phyloP scores from a whole-genome alignment of 352 stramenopile species.

The Pythium biforme region DNA sequence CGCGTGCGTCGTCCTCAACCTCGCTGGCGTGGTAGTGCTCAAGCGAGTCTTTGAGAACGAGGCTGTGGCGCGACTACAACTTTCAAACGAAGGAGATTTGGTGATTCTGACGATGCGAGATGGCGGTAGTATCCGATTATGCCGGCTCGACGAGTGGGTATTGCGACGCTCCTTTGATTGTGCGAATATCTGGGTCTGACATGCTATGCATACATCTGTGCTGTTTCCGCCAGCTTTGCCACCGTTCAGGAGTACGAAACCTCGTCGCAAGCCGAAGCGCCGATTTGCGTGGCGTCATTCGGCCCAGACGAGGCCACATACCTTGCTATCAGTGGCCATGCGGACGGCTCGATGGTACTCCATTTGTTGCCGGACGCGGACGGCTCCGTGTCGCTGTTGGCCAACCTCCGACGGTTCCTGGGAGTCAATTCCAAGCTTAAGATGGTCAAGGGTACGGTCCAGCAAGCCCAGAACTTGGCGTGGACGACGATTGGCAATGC shows the following conservation, averaged over 20 bases:
- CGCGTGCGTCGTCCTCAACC: slow-evolving; percentile 63
- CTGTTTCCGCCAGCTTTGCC: slow-evolving; percentile 9
- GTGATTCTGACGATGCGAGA: slow-evolving; percentile 59
- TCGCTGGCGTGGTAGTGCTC: slow-evolving; percentile 58
- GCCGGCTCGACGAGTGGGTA: slow-evolving; percentile 77
- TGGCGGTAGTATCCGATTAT: slow-evolving; percentile 52
- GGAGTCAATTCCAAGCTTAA: slow-evolving; percentile 83
- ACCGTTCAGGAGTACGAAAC: slow-evolving; percentile 69
- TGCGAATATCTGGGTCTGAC: background rate
- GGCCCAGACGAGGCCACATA: slow-evolving; percentile 80
- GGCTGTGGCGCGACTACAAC: slow-evolving; percentile 43
- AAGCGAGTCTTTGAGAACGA: slow-evolving; percentile 46
- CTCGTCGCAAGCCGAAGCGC: slow-evolving; percentile 25
- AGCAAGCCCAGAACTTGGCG: slow-evolving; percentile 84
- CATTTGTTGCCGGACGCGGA: slow-evolving; percentile 82
- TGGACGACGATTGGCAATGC: slow-evolving; percentile 81
- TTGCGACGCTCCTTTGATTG: background rate
- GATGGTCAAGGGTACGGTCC: slow-evolving; percentile 84
- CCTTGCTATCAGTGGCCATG: slow-evolving; percentile 60
- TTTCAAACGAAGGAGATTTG: slow-evolving; percentile 71
- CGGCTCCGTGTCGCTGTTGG: slow-evolving; percentile 71
- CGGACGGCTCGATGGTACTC: slow-evolving; percentile 71
- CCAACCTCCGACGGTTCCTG: slow-evolving; percentile 68
- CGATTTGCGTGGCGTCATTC: slow-evolving; percentile 62
- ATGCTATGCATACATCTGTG: background rate